A percentile compares a stretch with the other conserved stretches of the same genome.
Evolutionary conservation across 805 yeast genomes (phyloP).

Genomic region (Lachancea lanzarotensis): DNA sequence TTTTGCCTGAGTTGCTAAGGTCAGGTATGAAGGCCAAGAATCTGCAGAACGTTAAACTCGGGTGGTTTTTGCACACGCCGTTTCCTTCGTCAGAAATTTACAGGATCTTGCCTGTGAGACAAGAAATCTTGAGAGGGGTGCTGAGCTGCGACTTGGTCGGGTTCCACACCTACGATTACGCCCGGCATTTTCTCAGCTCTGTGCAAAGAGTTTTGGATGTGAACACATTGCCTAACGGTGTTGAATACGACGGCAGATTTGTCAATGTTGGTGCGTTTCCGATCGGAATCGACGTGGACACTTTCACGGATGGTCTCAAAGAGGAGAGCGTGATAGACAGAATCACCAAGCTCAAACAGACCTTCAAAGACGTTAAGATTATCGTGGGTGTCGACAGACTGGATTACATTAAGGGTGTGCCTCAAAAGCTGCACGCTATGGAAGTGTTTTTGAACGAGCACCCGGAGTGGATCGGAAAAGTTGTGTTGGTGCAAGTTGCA

Average conservation of each 20-base stretch:
- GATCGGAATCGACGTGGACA: constrained; percentile 96
- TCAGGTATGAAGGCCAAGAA: constrained; percentile 43
- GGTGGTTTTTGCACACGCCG: constrained; percentile 95
- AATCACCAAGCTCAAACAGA: constrained; percentile 54
- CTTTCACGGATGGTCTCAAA: constrained; percentile 73
- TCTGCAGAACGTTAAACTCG: constrained; percentile 60
- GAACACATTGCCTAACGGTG: constrained; percentile 85
- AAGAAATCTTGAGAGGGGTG: constrained; percentile 86
- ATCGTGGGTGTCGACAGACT: constrained; percentile 95
- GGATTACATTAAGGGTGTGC: constrained; percentile 97
- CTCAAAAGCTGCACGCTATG: constrained; percentile 93
- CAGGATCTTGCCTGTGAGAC: constrained; percentile 90
- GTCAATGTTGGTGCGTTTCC: constrained; percentile 95
- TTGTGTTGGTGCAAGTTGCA: constrained; percentile 90
- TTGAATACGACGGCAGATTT: constrained; percentile 65
- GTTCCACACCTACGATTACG: constrained; percentile 98
- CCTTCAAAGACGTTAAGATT: constrained; percentile 70
- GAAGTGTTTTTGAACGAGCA: constrained; percentile 87
- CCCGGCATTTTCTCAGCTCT: constrained; percentile 87
- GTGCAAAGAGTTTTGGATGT: constrained; percentile 79
- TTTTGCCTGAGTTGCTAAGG: constrained; percentile 82
- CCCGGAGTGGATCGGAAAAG: constrained; percentile 98
- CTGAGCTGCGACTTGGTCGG: constrained; percentile 92
- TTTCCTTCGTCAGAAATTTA: constrained; percentile 97
- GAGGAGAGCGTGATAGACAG: constrained; percentile 57